A percentile compares a stretch with the other conserved stretches of the same genome.
Evolutionary conservation across 495 filamentous ascomycete genomes (phyloP).

Genomic region (Talaromyces proteolyticus): DNA sequence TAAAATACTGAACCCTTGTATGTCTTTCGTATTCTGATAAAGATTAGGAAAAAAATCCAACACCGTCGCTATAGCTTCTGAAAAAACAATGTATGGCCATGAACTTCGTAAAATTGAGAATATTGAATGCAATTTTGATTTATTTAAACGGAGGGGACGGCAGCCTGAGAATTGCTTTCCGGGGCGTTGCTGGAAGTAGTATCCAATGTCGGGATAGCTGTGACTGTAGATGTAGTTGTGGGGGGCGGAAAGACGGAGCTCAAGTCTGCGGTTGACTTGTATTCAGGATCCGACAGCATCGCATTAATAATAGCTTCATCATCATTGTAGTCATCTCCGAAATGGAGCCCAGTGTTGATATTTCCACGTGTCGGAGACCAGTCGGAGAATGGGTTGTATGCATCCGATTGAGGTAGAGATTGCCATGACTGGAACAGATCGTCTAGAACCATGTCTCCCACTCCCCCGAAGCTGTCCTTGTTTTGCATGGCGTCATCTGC

Average conservation of each 20-base stretch:
- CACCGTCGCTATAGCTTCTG: slow-evolving; percentile 32
- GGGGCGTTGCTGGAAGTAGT: slow-evolving; percentile 8
- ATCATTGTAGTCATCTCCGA: slow-evolving; percentile 11
- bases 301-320: slow-evolving; percentile 31
- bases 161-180: background rate
- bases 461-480: slow-evolving; percentile 2
- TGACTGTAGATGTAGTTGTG: background rate
- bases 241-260: background rate
- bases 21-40: too few species aligned
- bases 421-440: slow-evolving; percentile 4
- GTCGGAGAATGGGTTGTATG: slow-evolving; percentile 4
- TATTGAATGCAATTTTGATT: background rate
- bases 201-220: slow-evolving; percentile 5
- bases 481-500: slow-evolving; percentile 17
- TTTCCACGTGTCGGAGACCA: slow-evolving; percentile 2
- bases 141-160: too few species aligned
- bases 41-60: slow-evolving; percentile 12
- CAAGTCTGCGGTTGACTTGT: slow-evolving; percentile 19
- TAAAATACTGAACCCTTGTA: too few species aligned
- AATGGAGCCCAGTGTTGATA: background rate
- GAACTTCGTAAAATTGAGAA: background rate
- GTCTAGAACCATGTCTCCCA: background rate
- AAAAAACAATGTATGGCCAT: background rate
- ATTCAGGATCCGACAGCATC: slow-evolving; percentile 31
- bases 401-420: slow-evolving; percentile 3